phyloP scores from a whole-genome alignment of 441 rosid genomes.

The Mallotus repandus region DNA sequence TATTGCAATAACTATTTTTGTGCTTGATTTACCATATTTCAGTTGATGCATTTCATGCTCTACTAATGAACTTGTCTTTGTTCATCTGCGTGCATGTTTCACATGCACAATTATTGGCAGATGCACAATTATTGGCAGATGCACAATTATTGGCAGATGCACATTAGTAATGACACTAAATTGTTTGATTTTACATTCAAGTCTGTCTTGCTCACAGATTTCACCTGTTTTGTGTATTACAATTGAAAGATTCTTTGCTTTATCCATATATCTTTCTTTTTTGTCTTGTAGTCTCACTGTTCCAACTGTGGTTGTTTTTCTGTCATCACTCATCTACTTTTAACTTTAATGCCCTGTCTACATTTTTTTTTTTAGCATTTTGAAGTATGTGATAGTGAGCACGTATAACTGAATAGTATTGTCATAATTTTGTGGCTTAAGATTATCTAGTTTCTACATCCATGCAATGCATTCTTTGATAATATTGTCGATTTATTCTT shows the following conservation, averaged over 20 bases:
- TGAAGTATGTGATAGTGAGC: not conserved
- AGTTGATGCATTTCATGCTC: not conserved
- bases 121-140: not conserved
- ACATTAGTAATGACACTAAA: not conserved
- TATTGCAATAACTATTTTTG: not conserved
- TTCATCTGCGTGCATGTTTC: not conserved
- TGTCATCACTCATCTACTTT: not conserved
- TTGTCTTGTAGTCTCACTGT: not conserved
- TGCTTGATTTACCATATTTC: not conserved
- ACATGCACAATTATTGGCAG: not conserved
- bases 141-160: not conserved
- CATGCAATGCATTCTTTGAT: not conserved
- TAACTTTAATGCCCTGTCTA: not conserved
- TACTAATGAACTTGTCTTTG: not conserved
- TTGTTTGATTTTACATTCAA: not conserved
- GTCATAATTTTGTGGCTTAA: not conserved
- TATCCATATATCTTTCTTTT: not conserved
- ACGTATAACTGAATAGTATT: not conserved
- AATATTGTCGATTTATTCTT: not conserved
- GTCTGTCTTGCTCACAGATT: not conserved
- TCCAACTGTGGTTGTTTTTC: not conserved
- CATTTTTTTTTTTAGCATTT: not conserved
- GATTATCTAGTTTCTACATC: not conserved
- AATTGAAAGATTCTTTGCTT: not conserved
- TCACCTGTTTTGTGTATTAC: not conserved